Base-by-base conservation (phyloP, 805 yeast species). In the Candida arabinofermentans region DNA sequence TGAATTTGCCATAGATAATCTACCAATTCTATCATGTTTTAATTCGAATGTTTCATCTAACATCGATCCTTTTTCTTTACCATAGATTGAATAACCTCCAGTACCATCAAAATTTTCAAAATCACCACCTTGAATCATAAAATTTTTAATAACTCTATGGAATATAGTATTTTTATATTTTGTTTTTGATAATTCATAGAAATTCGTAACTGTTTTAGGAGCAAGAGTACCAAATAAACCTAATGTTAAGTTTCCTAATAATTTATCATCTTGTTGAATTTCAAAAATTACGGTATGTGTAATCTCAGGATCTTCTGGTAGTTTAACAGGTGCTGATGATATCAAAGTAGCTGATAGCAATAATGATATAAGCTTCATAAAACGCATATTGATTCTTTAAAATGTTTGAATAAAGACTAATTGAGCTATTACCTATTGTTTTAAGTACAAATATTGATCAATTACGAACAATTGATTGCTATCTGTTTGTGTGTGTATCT, bases 71-170 rank as follows among this genome's bases (percentile, higher is more conserved):
- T 27, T 27, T 55, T 71, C 72, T 42, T 68, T 68, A 24, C 96
- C 96, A 63, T 79, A 85, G 53, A 87, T 81, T 22, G 95, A 84
- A 52, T 72, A 71, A 12, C 96, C 95, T 21, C 95, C 96, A 41
- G 77, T 71, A 13, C 91, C 90, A 51, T 73, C 70, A 30, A 63
- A 64, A 21, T 72, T 74, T 50, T 84, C 81, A 59, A 83, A 81
- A 63, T 87, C 91, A 48, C 96, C 96, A 43, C 96, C 95, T 67
- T 86, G 95, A 52, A 89, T 74, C 83, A 86, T 80, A 61, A 85
- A 86, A 42, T 74, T 72, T 34, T 77, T 71, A 48, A 85, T 81
- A 38, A 88, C 79, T 46, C 90, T 74, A 65, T 85, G 93, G 74
- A 88, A 84, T 16, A 70, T 63, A 5, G 87, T 75, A 3, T 43